phyloP scores from a whole-genome alignment of 2,329 filamentous ascomycete genomes.

The Elsinoe necatrix region DNA sequence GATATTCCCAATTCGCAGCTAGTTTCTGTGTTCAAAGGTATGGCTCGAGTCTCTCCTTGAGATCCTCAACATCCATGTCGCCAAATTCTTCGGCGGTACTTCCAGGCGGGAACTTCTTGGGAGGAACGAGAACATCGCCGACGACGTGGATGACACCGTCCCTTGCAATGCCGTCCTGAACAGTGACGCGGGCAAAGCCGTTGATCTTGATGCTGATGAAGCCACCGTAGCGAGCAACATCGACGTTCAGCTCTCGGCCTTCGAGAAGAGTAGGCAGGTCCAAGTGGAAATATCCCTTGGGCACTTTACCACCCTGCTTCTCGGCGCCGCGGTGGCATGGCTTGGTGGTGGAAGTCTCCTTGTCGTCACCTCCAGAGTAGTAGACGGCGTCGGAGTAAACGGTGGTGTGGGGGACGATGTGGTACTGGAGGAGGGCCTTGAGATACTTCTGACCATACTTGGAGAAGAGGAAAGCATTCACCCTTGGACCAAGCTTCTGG shows the following conservation, averaged over 20 bases:
- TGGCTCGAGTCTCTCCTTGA: constrained; percentile 48
- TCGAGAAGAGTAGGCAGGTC: constrained; percentile 66
- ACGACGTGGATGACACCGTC: constrained; percentile 81
- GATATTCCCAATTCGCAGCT: constrained; percentile 19
- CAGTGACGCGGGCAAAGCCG: constrained; percentile 55
- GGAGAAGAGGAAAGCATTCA: constrained; percentile 82
- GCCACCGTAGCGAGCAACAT: constrained; percentile 60
- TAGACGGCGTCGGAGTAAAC: constrained; percentile 81
- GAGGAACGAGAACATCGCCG: constrained; percentile 65
- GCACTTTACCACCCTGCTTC: constrained; percentile 26
- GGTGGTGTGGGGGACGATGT: constrained; percentile 63
- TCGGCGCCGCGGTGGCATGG: constrained; percentile 20
- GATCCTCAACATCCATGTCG: constrained; percentile 51
- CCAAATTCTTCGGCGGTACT: constrained; percentile 34
- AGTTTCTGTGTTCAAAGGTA: constrained; percentile 27
- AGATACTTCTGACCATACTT: constrained; percentile 65
- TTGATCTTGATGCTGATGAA: constrained; percentile 69
- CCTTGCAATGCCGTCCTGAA: constrained; percentile 62
- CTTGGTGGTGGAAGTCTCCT: neutral
- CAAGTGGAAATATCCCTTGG: constrained; percentile 51
- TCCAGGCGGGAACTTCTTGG: constrained; percentile 42
- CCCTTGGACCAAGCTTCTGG: constrained; percentile 57
- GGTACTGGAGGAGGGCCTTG: constrained; percentile 68
- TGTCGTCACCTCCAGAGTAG: constrained; percentile 31
- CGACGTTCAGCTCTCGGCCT: constrained; percentile 58